These are phyloP conservation scores for Mycena olivaceomarginata DNA, from an alignment of 768 basidiomycete genomes.

Conservation along the genomic window DNA sequence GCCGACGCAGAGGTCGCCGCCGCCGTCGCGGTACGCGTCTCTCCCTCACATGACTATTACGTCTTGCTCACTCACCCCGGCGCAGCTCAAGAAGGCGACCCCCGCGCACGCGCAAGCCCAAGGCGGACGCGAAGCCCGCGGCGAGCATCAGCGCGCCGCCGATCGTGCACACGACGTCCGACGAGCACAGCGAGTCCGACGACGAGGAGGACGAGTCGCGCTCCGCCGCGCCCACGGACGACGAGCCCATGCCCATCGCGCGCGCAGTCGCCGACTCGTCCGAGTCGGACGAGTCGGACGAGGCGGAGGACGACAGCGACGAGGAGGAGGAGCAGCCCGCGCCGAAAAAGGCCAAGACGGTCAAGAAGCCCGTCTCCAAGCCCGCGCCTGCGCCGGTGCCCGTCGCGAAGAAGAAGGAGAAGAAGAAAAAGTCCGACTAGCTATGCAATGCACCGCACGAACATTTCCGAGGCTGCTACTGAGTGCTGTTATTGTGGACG, in stretches of 20 bases:
- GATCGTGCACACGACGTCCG: slow-evolving; percentile 37
- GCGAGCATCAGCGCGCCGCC: slow-evolving; percentile 48
- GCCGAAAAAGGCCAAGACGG: slow-evolving; percentile 54
- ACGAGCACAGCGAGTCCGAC: slow-evolving; percentile 51
- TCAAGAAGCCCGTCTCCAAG: slow-evolving; percentile 35
- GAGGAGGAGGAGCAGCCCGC: slow-evolving; percentile 51
- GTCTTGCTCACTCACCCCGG: slow-evolving; percentile 24
- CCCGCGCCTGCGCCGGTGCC: slow-evolving; percentile 37
- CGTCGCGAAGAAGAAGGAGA: slow-evolving; percentile 49
- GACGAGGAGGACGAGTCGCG: slow-evolving; percentile 55
- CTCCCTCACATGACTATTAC: neutral
- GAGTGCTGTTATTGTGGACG: too few species aligned
- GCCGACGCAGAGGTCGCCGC: slow-evolving; percentile 67
- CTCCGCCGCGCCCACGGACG: slow-evolving; percentile 50
- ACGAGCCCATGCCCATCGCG: slow-evolving; percentile 42
- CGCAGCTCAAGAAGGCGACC: slow-evolving; percentile 57
- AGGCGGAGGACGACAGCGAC: slow-evolving; percentile 42
- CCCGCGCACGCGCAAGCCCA: slow-evolving; percentile 46
- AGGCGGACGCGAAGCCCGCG: slow-evolving; percentile 49
- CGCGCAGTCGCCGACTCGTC: neutral
- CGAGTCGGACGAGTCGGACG: slow-evolving; percentile 13
- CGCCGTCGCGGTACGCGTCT: slow-evolving; percentile 57
- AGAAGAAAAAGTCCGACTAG: slow-evolving; percentile 52
- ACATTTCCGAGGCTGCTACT: too few species aligned
- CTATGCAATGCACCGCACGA: slow-evolving; percentile 23